These are phyloP conservation scores for Elsinoe australis DNA, from an alignment of 2,329 filamentous ascomycete genomes.

Conservation along the genomic window DNA sequence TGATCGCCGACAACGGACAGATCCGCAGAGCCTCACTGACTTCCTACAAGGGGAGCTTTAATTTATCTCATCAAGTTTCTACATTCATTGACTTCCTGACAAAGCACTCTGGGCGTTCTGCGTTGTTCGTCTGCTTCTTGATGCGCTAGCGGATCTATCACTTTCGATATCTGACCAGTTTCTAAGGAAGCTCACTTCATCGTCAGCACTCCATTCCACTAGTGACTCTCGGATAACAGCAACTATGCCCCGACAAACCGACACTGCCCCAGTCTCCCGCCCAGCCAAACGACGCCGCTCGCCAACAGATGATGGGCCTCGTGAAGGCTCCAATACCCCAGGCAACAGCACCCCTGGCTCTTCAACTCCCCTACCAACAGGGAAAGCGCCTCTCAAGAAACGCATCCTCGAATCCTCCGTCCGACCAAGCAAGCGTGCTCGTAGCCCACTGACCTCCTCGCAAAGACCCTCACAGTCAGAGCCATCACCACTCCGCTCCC, in stretches of 20 bases:
- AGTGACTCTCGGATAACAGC: background rate
- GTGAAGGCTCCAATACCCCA: slow-evolving; percentile 11
- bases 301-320: slow-evolving; percentile 13
- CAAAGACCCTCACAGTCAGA: slow-evolving; percentile 19
- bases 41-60: background rate
- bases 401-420: slow-evolving; percentile 19
- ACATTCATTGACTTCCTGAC: no score
- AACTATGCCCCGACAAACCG: slow-evolving; percentile 18
- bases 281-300: slow-evolving; percentile 18
- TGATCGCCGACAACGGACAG: slow-evolving; percentile 1
- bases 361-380: background rate
- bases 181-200: no score
- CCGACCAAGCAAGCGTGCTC: slow-evolving; percentile 18
- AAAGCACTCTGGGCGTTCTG: background rate
- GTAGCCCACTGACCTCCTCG: slow-evolving; percentile 19
- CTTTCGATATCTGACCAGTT: no score
- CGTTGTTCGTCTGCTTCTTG: background rate
- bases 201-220: no score
- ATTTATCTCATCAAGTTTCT: background rate
- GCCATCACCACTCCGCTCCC: slow-evolving; percentile 30
- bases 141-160: no score
- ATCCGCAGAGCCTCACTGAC: background rate
- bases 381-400: slow-evolving; percentile 17
- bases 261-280: slow-evolving; percentile 13
- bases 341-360: slow-evolving; percentile 12